Percentiles rank a stretch among this genome's conserved stretches.
Conservation (phyloP, 2,329 filamentous ascomycete species). For the Trichoderma sp. region DNA sequence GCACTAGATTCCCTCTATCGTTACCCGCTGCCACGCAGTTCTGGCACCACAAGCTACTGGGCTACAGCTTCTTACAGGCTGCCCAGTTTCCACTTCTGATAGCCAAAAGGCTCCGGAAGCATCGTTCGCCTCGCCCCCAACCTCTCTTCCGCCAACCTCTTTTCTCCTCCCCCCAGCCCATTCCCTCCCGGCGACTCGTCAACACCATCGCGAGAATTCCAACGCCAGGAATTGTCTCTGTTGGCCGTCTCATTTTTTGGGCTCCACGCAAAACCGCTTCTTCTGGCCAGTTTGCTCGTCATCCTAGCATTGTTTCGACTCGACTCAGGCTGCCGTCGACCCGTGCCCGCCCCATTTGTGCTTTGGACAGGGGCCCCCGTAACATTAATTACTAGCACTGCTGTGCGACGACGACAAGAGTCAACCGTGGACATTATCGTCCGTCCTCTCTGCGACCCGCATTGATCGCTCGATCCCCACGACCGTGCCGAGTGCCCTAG, state of each 20-base stretch:
- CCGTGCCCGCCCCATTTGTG: conserved; percentile 19
- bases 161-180: conserved; percentile 23
- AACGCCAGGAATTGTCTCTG: conserved; percentile 30
- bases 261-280: background rate
- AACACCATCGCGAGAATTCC: conserved; percentile 31
- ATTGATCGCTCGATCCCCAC: conserved; percentile 23
- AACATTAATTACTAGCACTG: conserved; percentile 17
- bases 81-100: conserved; percentile 20
- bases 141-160: conserved; percentile 27
- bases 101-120: conserved; percentile 28
- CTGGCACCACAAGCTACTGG: conserved; percentile 15
- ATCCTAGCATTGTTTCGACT: conserved; percentile 12
- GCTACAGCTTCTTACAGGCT: conserved; percentile 16
- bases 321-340: conserved; percentile 15
- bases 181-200: conserved; percentile 20
- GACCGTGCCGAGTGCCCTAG: conserved; percentile 25
- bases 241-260: conserved; percentile 25
- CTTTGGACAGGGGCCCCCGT: conserved; percentile 11
- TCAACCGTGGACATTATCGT: conserved; percentile 14
- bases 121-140: conserved; percentile 28
- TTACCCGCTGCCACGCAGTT: conserved; percentile 17
- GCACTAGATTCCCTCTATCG: conserved; percentile 4
- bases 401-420: conserved; percentile 6
- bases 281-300: conserved; percentile 9
- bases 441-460: conserved; percentile 12